phyloP scores from a whole-genome alignment of 306 rosid genomes.

The Cucurbita pepo region DNA sequence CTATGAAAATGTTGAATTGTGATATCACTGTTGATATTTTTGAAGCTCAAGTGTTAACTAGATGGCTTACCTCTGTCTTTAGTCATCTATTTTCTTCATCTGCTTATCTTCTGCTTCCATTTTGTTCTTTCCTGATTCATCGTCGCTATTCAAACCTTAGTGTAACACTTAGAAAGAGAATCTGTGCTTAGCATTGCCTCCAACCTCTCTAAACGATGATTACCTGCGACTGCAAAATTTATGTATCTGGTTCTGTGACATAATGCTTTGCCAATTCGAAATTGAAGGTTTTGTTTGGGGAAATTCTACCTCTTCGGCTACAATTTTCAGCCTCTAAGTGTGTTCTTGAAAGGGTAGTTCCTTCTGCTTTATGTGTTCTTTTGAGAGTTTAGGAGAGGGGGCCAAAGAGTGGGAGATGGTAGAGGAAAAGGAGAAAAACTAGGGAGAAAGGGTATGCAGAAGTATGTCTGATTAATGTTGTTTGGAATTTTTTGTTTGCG shows the following conservation, averaged over 20 bases:
- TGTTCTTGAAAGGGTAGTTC: too few species aligned
- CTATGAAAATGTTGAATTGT: neutral
- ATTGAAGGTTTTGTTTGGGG: neutral
- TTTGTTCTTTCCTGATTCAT: neutral
- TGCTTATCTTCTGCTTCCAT: neutral
- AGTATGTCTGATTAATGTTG: neutral
- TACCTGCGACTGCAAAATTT: neutral
- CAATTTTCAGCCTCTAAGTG: neutral
- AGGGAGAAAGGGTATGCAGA: too few species aligned
- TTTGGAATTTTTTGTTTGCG: neutral
- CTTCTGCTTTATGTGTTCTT: too few species aligned
- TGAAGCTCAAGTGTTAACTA: neutral
- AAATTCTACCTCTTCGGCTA: neutral
- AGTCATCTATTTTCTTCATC: neutral
- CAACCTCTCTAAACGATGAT: neutral
- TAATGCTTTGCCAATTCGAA: neutral
- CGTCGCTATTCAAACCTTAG: neutral
- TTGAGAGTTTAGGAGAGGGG: neutral
- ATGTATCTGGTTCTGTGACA: neutral
- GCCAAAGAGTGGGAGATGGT: neutral
- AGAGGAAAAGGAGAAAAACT: neutral
- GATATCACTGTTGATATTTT: neutral
- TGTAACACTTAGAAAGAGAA: neutral
- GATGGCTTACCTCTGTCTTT: neutral
- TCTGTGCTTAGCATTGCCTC: neutral